Conservation (phyloP, 345 rosid species). For the Gossypium anomalum region DNA sequence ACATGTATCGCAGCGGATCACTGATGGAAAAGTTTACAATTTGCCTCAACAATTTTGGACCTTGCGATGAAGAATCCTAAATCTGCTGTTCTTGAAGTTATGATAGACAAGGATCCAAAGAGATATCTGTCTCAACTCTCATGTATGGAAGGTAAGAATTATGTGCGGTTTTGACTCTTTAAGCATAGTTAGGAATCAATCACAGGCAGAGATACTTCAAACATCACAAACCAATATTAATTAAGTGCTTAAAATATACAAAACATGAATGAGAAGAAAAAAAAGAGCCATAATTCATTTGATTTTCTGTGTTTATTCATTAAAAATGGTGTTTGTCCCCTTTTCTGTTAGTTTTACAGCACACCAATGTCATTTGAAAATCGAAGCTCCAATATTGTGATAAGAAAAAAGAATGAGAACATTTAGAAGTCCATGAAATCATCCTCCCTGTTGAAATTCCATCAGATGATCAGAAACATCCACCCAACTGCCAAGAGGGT, state of each 20-base stretch:
- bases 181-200: neutral
- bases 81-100: constrained; percentile 61
- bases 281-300: neutral
- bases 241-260: neutral
- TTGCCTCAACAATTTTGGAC: constrained; percentile 78
- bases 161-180: constrained; percentile 2
- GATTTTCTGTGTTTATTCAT: constrained; percentile 14
- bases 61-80: constrained; percentile 79
- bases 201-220: neutral
- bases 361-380: constrained; percentile 12
- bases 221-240: neutral
- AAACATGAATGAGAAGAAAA: neutral
- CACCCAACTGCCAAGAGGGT: constrained; percentile 54
- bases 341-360: neutral
- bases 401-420: constrained; percentile 8
- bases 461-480: constrained; percentile 46
- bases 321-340: constrained; percentile 12
- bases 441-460: constrained; percentile 19
- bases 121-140: neutral
- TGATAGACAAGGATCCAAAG: constrained; percentile 34
- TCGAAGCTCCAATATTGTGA: constrained; percentile 16
- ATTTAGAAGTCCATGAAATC: constrained; percentile 7
- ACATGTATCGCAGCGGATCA: constrained; percentile 84
- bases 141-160: neutral
- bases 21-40: constrained; percentile 82